Conservation (phyloP, 2,329 filamentous ascomycete genomes). For the Talaromyces sp. region DNA sequence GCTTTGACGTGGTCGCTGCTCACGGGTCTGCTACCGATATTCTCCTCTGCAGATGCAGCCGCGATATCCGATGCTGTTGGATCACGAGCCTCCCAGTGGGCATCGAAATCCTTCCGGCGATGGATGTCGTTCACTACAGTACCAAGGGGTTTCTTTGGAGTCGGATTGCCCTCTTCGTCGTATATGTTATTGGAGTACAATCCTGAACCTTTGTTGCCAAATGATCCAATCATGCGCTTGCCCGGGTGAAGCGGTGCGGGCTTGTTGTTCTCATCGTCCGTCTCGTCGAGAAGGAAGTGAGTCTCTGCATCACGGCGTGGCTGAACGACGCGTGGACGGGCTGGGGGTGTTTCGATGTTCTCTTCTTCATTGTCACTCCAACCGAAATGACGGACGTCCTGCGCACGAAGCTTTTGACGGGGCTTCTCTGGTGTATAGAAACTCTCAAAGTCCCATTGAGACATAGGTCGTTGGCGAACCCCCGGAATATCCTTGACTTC, state of each 20-base stretch:
- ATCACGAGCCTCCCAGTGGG: slow-evolving; percentile 75
- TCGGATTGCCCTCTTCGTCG: slow-evolving; percentile 54
- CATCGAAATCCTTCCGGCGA: slow-evolving; percentile 71
- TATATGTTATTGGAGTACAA: slow-evolving; percentile 77
- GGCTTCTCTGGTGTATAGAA: slow-evolving; percentile 80
- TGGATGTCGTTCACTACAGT: slow-evolving; percentile 70
- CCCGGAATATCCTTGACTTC: slow-evolving; percentile 28
- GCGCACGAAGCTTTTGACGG: slow-evolving; percentile 58
- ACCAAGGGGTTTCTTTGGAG: slow-evolving; percentile 47
- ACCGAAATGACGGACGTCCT: slow-evolving; percentile 70
- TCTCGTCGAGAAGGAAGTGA: slow-evolving; percentile 82
- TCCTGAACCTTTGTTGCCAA: slow-evolving; percentile 63
- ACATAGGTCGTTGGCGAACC: slow-evolving; percentile 52
- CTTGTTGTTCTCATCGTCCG: slow-evolving; percentile 57
- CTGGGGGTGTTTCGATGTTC: slow-evolving; percentile 36
- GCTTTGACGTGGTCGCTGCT: slow-evolving; percentile 63
- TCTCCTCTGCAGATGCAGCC: slow-evolving; percentile 32
- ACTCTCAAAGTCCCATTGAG: slow-evolving; percentile 85
- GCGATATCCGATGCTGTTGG: slow-evolving; percentile 25
- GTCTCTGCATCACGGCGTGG: slow-evolving; percentile 74
- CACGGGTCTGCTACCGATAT: slow-evolving; percentile 46
- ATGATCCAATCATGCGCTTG: slow-evolving; percentile 42
- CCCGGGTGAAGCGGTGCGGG: slow-evolving; percentile 22
- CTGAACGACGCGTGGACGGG: slow-evolving; percentile 58
- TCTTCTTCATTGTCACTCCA: slow-evolving; percentile 68